Percentiles rank a stretch among this genome's conserved stretches.
These are phyloP conservation scores for Malassezia dermatis DNA, from an alignment of 1,284 basidiomycete species.

Conservation along the genomic window DNA sequence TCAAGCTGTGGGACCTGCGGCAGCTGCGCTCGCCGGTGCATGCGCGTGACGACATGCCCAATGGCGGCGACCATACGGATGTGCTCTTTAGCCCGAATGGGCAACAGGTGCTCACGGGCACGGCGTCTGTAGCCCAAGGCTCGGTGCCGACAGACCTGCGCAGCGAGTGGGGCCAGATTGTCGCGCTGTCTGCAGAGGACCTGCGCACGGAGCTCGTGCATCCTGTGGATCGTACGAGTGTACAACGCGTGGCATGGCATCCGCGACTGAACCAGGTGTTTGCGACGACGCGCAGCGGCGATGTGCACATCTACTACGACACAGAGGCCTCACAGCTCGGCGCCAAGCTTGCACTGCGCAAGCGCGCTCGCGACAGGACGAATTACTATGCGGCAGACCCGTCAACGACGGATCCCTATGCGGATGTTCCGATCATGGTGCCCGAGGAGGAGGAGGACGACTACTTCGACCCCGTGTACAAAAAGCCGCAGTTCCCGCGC, in stretches of 20 bases:
- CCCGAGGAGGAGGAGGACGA: constrained; percentile 17
- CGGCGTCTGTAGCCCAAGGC: constrained; percentile 9
- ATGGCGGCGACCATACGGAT: constrained; percentile 78
- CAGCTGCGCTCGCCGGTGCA: constrained; percentile 75
- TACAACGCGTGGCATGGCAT: constrained; percentile 26
- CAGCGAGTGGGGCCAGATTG: constrained; percentile 19
- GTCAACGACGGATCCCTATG: constrained; percentile 1
- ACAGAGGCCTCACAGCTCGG: constrained; percentile 76
- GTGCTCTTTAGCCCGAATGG: constrained; percentile 78
- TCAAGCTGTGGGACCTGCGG: constrained; percentile 89
- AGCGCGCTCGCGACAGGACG: constrained; percentile 38
- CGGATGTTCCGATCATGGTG: constrained; percentile 22
- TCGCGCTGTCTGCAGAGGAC: constrained; percentile 16
- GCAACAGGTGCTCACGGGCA: constrained; percentile 70
- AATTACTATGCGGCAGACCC: constrained; percentile 7
- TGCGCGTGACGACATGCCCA: constrained; percentile 57
- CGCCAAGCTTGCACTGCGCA: constrained; percentile 68
- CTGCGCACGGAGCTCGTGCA: constrained; percentile 11
- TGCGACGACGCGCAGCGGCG: constrained; percentile 52
- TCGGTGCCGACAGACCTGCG: neutral
- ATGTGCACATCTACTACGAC: constrained; percentile 79
- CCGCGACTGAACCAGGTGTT: constrained; percentile 37
- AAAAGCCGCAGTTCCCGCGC: constrained; percentile 56
- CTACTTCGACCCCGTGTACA: constrained; percentile 54
- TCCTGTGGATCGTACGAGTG: constrained; percentile 2